A percentile compares a stretch with the other conserved stretches of the same genome.
Conservation (phyloP, 108 stramenopile species). For the Skeletonema tropicum region DNA sequence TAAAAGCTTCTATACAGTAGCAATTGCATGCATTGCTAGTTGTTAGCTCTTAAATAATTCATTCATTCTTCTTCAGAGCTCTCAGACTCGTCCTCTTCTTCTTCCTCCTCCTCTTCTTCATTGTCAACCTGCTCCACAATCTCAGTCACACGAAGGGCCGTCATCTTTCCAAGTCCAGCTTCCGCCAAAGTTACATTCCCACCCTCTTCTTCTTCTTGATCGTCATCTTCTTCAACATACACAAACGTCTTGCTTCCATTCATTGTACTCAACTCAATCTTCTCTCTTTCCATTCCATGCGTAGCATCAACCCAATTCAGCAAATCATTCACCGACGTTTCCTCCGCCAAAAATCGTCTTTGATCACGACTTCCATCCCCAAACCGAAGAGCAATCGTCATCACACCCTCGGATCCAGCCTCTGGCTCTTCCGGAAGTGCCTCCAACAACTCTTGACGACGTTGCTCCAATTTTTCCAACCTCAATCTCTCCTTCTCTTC, state of each 20-base stretch:
- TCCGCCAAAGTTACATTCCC: constrained; percentile 52
- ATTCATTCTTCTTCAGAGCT: not conserved
- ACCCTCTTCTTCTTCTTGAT: constrained; percentile 9
- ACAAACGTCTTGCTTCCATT: constrained; percentile 70
- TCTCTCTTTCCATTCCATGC: constrained; percentile 78
- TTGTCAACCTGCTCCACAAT: constrained; percentile 7
- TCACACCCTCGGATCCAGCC: constrained; percentile 40
- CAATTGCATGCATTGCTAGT: no score
- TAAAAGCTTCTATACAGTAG: no score
- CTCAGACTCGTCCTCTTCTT: constrained; percentile 1
- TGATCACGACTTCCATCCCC: constrained; percentile 49
- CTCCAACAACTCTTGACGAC: constrained; percentile 56
- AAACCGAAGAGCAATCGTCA: constrained; percentile 75
- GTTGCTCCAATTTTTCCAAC: constrained; percentile 41
- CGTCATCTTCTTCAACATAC: constrained; percentile 54
- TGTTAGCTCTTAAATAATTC: not conserved
- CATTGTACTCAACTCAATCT: constrained; percentile 69
- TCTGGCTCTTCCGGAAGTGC: constrained; percentile 63
- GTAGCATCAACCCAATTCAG: constrained; percentile 86
- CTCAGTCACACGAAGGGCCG: constrained; percentile 66
- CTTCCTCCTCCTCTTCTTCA: constrained; percentile 15
- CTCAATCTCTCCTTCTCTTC: constrained; percentile 45
- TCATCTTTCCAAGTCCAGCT: constrained; percentile 70
- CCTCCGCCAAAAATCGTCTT: constrained; percentile 59
- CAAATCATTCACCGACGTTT: constrained; percentile 54